These are phyloP conservation scores for Phytophthora aleatoria DNA, from an alignment of 352 stramenopile species.

Conservation along the genomic window DNA sequence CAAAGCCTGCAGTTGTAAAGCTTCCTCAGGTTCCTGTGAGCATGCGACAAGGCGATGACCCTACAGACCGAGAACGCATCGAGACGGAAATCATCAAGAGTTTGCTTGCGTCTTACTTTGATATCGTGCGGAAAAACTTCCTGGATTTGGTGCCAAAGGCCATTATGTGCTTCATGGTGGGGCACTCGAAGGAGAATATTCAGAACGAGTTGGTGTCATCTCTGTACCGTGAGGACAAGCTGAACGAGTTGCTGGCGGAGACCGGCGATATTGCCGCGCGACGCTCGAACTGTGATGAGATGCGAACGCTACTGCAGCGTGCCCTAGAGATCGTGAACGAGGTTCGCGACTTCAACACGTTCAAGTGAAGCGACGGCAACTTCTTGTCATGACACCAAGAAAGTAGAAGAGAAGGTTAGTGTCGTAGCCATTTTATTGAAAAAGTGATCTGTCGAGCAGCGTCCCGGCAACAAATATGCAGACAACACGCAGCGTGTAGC, in stretches of 20 bases:
- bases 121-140: slow-evolving; percentile 99
- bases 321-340: slow-evolving; percentile 98
- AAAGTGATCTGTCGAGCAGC: slow-evolving; percentile 3
- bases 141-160: slow-evolving; percentile 99
- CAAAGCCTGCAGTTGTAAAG: slow-evolving; percentile 86
- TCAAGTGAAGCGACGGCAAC: slow-evolving; percentile 76
- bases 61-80: slow-evolving; percentile 95
- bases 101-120: slow-evolving; percentile 97
- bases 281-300: slow-evolving; percentile 96
- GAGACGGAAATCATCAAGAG: slow-evolving; percentile 99
- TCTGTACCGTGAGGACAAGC: slow-evolving; percentile 96
- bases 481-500: slow-evolving; percentile 4
- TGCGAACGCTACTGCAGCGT: slow-evolving; percentile 95
- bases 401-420: slow-evolving; percentile 20
- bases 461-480: neutral
- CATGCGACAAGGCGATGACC: slow-evolving; percentile 95
- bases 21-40: slow-evolving; percentile 96
- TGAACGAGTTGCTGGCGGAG: slow-evolving; percentile 96
- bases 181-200: slow-evolving; percentile 95
- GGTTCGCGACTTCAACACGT: slow-evolving; percentile 98
- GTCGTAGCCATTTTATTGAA: slow-evolving; percentile 17
- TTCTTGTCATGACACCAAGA: slow-evolving; percentile 9
- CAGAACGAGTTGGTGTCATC: slow-evolving; percentile 98
- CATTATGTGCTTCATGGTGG: slow-evolving; percentile 99
- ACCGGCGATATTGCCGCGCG: slow-evolving; percentile 94